Base-by-base conservation (phyloP, 2,329 filamentous ascomycete genomes). In the Fusarium hainanense region DNA sequence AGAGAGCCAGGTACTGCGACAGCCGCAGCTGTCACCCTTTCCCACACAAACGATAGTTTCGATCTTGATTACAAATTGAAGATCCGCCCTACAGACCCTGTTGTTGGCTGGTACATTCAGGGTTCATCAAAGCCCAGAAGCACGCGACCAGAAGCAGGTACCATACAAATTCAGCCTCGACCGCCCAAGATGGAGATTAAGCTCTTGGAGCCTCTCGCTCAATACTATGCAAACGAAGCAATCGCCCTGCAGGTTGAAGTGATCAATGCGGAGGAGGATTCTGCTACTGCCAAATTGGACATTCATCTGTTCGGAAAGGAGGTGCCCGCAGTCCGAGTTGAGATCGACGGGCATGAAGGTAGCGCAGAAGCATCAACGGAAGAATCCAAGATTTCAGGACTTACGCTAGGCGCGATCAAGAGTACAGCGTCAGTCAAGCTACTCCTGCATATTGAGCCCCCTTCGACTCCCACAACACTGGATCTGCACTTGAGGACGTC, bases 161-260 rank as follows among this genome's bases (percentile, higher is more conserved):
- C 82, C 3, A 87, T 97, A 58, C 90, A 88, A 58, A 89, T 99
- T 25, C 85, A 94, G 56, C 95, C 96, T 2, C 92, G 97, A 70
- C 96, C 95, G 28, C 96, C 96, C 1, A 98, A 98, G 79, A 89
- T 99, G 82, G 90, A 93, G 72, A 88, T 99, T 47, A 86, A 83
- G 27, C 81, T 93, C 12, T 83, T 87, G 4, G 85, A 88, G 42
- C 79, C 90, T 10, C 83, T 86, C 59, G 85, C 88, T 14, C 90
- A 94, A 57, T 97, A 95, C 78, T 98, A 97, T 77, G 92, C 92
- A 2, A 92, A 97, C 73, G 96, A 99, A 80, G 79, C 83, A 0
- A 87, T 98, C 28, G 82, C 83, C 9, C 78, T 98, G 23, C 81
- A 85, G 1, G 83, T 98, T 41, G 87, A 91, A 44, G 82, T 98